phyloP scores from a whole-genome alignment of 306 rosid genomes.

The Acmispon strigosus region DNA sequence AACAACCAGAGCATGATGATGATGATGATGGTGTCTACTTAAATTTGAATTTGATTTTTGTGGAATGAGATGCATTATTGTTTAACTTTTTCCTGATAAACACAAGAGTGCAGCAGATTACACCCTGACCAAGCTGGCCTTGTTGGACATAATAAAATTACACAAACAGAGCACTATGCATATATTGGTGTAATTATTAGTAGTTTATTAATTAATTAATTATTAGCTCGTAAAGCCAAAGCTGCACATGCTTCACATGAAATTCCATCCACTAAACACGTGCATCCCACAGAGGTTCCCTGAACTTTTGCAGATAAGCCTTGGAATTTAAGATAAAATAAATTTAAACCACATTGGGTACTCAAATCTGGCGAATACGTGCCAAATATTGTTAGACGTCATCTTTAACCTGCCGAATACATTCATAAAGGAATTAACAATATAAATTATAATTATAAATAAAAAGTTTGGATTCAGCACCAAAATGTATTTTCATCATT shows the following conservation, averaged over 20 bases:
- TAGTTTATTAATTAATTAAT: background rate
- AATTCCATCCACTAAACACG: slow-evolving; percentile 51
- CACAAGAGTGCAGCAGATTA: slow-evolving; percentile 8
- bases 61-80: slow-evolving; percentile 16
- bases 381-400: slow-evolving; percentile 8
- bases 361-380: slow-evolving; percentile 3
- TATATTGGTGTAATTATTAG: background rate
- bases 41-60: slow-evolving; percentile 23
- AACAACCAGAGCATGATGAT: background rate
- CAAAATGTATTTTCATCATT: no score
- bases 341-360: slow-evolving; percentile 11
- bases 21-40: background rate
- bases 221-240: slow-evolving; percentile 19
- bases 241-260: slow-evolving; percentile 61
- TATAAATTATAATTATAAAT: background rate
- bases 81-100: slow-evolving; percentile 30
- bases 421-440: background rate
- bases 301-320: slow-evolving; percentile 26
- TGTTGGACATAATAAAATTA: slow-evolving; percentile 23
- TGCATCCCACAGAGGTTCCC: slow-evolving; percentile 43
- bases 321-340: background rate
- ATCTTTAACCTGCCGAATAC: background rate
- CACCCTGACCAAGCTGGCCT: slow-evolving; percentile 38
- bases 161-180: background rate
- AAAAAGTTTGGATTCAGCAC: background rate